Base-by-base conservation (phyloP, 208 protist species). In the Trypanosoma lewisi region DNA sequence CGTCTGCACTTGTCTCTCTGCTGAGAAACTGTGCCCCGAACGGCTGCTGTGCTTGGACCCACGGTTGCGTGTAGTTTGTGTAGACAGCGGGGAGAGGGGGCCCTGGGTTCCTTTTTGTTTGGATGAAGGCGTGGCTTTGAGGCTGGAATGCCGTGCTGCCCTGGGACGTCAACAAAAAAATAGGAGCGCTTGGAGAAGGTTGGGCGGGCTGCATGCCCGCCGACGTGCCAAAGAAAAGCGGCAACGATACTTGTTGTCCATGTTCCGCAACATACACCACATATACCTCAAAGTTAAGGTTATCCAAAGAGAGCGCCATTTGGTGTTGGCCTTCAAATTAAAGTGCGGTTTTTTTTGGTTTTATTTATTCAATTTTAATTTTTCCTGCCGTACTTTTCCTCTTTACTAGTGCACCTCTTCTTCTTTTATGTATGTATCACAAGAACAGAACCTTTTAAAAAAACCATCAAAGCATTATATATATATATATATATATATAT, bases 111-210 rank as follows among this genome's bases (percentile, higher is more conserved):
- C 33, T 25, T 28, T 44, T 45, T 49, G 41, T 21, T 49, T 34
- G 9, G 23, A 60, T 4, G 34, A 60, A 57, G 31, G 52, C 34
- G 34, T 17, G 9, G 27, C 7, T 57, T 57, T 36, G 52, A 3
- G 14, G 25, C 2, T 49, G 37, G 0, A 48, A 8, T 7, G 21
- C 54, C n/a, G 54, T 25, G 14, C 16, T 28, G 39, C 34, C n/a
- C n/a, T 51, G 56, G 7, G 11, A 54, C 7, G 21, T 14, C 19
- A 33, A 44, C 33, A 48, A 37, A 52, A 56, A 34, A 66, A 48
- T 54, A 21, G 53, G 37, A 39, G n/a, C n/a, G 31, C 0, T 11
- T 41, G 9, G 51, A 48, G 39, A 47, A n/a, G n/a, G n/a, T 21
- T 14, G 7, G 16, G 1, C 23, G n/a, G 16, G 42, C 1, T 16